phyloP scores from a whole-genome alignment of 805 yeast genomes.

The Wickerhamomyces hampshirensis region DNA sequence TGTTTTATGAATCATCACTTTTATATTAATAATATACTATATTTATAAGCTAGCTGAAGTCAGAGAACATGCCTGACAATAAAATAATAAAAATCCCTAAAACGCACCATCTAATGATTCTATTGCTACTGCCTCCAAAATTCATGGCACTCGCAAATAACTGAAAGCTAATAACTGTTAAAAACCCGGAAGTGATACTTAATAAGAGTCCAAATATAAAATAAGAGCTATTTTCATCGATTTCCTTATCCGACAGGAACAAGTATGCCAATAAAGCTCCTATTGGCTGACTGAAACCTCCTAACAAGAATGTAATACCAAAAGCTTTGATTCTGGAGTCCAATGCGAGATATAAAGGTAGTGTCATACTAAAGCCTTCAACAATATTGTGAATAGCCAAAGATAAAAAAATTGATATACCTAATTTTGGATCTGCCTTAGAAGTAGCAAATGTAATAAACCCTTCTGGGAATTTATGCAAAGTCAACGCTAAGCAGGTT shows the following conservation, averaged over 20 bases:
- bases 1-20: too few species aligned
- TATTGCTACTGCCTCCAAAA: slow-evolving; percentile 67
- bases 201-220: slow-evolving; percentile 58
- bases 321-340: slow-evolving; percentile 59
- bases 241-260: slow-evolving; percentile 36
- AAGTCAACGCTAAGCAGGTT: slow-evolving; percentile 78
- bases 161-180: slow-evolving; percentile 74
- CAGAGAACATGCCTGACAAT: slow-evolving; percentile 35
- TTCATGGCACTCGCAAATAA: slow-evolving; percentile 82
- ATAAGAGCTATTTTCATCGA: slow-evolving; percentile 28
- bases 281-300: slow-evolving; percentile 82
- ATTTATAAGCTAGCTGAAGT: too few species aligned
- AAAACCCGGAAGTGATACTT: slow-evolving; percentile 77
- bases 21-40: too few species aligned
- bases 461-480: slow-evolving; percentile 95
- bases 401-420: slow-evolving; percentile 77
- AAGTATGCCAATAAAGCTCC: slow-evolving; percentile 76
- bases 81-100: slow-evolving; percentile 57
- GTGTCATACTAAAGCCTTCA: slow-evolving; percentile 92
- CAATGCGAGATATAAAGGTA: slow-evolving; percentile 81
- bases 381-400: slow-evolving; percentile 85
- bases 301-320: slow-evolving; percentile 59
- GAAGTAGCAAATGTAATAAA: slow-evolving; percentile 81
- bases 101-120: slow-evolving; percentile 55
- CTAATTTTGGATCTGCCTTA: slow-evolving; percentile 60